Evolutionary conservation across 208 protist genomes (phyloP), one percentile per base, ranked within the genome.

Genomic region (Tritrichomonas foetus): DNA sequence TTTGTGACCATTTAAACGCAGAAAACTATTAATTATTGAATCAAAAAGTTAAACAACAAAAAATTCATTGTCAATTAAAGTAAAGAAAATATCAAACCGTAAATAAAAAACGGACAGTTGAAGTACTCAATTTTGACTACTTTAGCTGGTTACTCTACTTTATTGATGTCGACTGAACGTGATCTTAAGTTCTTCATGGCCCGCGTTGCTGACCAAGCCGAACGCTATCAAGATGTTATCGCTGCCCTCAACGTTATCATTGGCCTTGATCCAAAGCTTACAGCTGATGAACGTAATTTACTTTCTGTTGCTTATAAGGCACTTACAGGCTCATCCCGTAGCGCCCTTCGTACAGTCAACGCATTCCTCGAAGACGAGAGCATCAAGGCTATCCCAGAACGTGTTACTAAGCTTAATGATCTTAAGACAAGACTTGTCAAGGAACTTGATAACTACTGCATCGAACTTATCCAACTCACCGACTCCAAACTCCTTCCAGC

Each of bases 191-290:
- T n/a, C n/a, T n/a, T n/a, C n/a, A n/a, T n/a, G n/a, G n/a, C n/a
- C n/a, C n/a, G n/a, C n/a, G n/a, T n/a, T n/a, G n/a, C n/a, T n/a
- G 69, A 78, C 25, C 25, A n/a, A 78, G 69, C 69, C 9, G 69
- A 78, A 30, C 69, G 69, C 25, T 78, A 78, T 78, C n/a, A 78
- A n/a, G 69, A 78, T 78, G 69, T 78, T n/a, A 78, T 44, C 25
- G 25, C 8, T 8, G 11, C 8, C n/a, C 5, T 78, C 25, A n/a
- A 78, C 25, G 36, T 36, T 5, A 78, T 44, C 25, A 78, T 41
- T n/a, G 69, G 11, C n/a, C 11, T 44, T 8, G 69, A 30, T 36
- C 25, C 9, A 8, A 30, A 78, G 14, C 33, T 78, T 14, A 41
- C 11, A 36, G 14, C 36, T 14, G 69, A 78, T 44, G 69, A 78